phyloP scores from a whole-genome alignment of 495 filamentous ascomycete species.

The Daldinia bambusicola region DNA sequence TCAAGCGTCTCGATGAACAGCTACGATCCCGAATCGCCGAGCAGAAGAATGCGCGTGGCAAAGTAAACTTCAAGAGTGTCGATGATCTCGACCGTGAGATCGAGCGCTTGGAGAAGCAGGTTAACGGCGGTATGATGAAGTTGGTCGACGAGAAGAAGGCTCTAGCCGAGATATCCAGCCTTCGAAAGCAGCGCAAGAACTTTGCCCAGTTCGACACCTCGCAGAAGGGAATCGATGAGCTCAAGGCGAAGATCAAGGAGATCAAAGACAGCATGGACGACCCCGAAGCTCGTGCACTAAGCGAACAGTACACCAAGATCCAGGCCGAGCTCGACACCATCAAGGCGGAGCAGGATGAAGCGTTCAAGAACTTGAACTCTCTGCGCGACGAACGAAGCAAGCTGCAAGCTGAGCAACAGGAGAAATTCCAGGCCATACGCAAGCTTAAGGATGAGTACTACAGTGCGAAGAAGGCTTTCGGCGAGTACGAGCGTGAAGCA shows the following conservation, averaged over 20 bases:
- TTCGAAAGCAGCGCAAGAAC: constrained; percentile 89
- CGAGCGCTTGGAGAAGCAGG: constrained; percentile 78
- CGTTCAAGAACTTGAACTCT: constrained; percentile 83
- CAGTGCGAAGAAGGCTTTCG: constrained; percentile 76
- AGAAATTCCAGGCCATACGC: constrained; percentile 81
- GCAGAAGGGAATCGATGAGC: constrained; percentile 84
- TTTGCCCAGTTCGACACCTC: constrained; percentile 83
- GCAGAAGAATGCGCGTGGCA: constrained; percentile 81
- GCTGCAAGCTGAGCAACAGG: constrained; percentile 82
- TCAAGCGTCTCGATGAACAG: constrained; percentile 84
- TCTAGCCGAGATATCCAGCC: constrained; percentile 77
- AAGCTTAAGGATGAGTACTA: constrained; percentile 89
- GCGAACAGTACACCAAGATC: constrained; percentile 81
- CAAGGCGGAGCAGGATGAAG: constrained; percentile 89
- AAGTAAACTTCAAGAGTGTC: constrained; percentile 82
- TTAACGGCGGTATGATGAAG: constrained; percentile 87
- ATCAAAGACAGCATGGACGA: constrained; percentile 88
- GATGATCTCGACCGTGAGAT: constrained; percentile 90
- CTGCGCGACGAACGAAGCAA: constrained; percentile 89
- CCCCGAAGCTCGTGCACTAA: constrained; percentile 88
- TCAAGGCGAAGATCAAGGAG: constrained; percentile 85
- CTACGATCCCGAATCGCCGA: constrained; percentile 83
- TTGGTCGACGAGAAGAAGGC: constrained; percentile 98
- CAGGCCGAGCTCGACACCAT: constrained; percentile 86
- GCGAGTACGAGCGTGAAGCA: constrained; percentile 82